Base-by-base conservation (phyloP, 306 rosid species). In the Quercus rubra region DNA sequence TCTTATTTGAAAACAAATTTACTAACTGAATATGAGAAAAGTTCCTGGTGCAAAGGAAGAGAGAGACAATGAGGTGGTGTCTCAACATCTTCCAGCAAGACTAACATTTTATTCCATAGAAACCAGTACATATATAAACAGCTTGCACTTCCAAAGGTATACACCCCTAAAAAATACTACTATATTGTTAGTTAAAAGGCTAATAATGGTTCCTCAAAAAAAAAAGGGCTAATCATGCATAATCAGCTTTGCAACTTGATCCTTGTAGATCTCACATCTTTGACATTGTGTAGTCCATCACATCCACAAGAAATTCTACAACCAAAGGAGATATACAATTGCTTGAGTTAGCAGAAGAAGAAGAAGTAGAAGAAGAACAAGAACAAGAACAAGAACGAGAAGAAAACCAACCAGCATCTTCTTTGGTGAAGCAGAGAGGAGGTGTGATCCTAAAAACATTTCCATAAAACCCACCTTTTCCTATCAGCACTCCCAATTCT, bases 401-500 rank as follows among this genome's bases (percentile, higher is more conserved):
- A 55, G 41, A 73, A 70, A 69, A 76, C 56, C 30, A 7, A 84
- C 88, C 88, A 84, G 90, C 86, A 87, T 84, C 90, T 74, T 87
- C 90, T 76, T 82, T 84, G 19, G 83, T 82, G 81, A 87, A 84
- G 77, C 90, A 87, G 55, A 84, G 81, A n/a, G 86, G 86, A 4
- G 90, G 88, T 58, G 85, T 84, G 63, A 87, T 74, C 84, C 90
- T 79, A 35, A 87, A 51, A 70, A 84, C 90, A 71, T 87, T 87
- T 58, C 77, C 86, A 79, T 77, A 64, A 79, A 87, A 82, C 4
- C 88, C 88, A n/a, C 90, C 81, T 79, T 82, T 84, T 66, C 88
- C 90, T 55, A 82, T 19, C 17, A 87, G 75, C 70, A 87, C 88
- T 62, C 90, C 88, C 88, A 87, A 69, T 73, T 87, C 90, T 87